Evolutionary conservation across 495 filamentous ascomycete genomes (phyloP), one percentile per base, ranked within the genome.

Genomic region (Cetradonia linearis): DNA sequence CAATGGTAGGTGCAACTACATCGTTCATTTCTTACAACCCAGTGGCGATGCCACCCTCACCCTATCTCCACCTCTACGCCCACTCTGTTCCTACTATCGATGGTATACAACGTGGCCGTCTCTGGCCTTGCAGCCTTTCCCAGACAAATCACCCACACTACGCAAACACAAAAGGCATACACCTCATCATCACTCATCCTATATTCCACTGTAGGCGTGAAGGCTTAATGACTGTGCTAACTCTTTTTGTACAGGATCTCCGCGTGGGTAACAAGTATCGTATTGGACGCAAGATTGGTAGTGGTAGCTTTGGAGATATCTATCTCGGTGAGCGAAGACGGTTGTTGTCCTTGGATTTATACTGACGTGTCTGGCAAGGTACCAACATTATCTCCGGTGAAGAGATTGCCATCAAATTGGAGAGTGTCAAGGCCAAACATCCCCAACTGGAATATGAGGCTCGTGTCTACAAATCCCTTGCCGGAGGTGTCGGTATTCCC

Each of bases 321-420:
- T 99, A 99, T 74, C 88, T 99, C 27, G 93, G 86, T 89, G 72
- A 64, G 82, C 69, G 28, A 55, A 31, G 52, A 18, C 62, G 31
- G 16, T 11, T 49, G 11, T 40, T 3, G 25, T 16, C 34, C 25
- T 9, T 11, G 65, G 56, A 16, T 13, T 5, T 2, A 53, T 11
- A 27, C 64, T 72, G 60, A 73, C 61, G 37, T 34, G 16, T 34
- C 31, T 31, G 1, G 40, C 36, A 49, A 89, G 86, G 93, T 64
- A 99, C 94, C 71, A 99, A 99, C 81, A 99, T 99, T 76, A 99
- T 99, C 74, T 99, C 94, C 18, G 94, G 94, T 44, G 94, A 99
- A 70, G 94, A 99, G 76, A 99, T 99, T 67, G 94, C 94, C 71
- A 99, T 99, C 77, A 99, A 99, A 78, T 88, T 99, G 53, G 94